A percentile compares a stretch with the other conserved stretches of the same genome.
Evolutionary conservation across 2,329 filamentous ascomycete species (phyloP).

Genomic region (Pyrenochaeta sp.): DNA sequence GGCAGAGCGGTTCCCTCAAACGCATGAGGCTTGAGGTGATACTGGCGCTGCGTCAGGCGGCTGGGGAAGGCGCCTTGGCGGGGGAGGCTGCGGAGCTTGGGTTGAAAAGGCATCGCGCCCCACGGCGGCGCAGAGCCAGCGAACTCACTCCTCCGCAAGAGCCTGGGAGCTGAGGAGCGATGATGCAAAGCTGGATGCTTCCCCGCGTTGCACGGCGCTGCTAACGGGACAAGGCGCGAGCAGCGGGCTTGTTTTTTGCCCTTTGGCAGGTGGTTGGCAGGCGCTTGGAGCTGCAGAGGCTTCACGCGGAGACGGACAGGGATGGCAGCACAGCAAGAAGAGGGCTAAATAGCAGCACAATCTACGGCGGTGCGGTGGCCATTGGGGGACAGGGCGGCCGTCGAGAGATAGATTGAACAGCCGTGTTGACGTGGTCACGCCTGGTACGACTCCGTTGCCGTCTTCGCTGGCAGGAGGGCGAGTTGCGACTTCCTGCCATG

Average conservation of each 20-base stretch:
- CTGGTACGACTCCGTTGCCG: constrained; percentile 25
- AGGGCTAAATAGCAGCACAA: constrained; percentile 17
- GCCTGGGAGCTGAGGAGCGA: constrained; percentile 2
- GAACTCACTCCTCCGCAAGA: no score
- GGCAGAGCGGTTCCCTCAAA: constrained; percentile 41
- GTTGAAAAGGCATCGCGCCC: constrained; percentile 18
- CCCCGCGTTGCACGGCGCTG: constrained; percentile 11
- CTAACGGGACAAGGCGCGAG: no score
- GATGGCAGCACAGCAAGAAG: constrained; percentile 15
- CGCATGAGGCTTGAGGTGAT: constrained; percentile 37
- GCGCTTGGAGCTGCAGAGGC: no score
- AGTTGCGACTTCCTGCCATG: constrained; percentile 21
- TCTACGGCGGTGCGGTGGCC: constrained; percentile 5
- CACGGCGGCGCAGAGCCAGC: constrained; percentile 11
- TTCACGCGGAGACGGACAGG: constrained; percentile 23
- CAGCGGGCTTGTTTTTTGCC: no score
- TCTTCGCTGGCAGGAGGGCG: constrained; percentile 23
- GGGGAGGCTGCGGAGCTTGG: constrained; percentile 4
- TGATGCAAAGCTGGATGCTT: no score
- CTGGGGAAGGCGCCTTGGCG: constrained; percentile 27
- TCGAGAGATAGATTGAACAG: constrained; percentile 15
- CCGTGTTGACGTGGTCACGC: constrained; percentile 22
- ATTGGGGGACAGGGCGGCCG: constrained; percentile 13
- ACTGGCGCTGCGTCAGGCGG: constrained; percentile 40
- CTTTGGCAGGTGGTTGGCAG: no score